A percentile compares a stretch with the other conserved stretches of the same genome.
Evolutionary conservation across 1,139 yeast species (phyloP).

Genomic region (Taiozyma sp.): DNA sequence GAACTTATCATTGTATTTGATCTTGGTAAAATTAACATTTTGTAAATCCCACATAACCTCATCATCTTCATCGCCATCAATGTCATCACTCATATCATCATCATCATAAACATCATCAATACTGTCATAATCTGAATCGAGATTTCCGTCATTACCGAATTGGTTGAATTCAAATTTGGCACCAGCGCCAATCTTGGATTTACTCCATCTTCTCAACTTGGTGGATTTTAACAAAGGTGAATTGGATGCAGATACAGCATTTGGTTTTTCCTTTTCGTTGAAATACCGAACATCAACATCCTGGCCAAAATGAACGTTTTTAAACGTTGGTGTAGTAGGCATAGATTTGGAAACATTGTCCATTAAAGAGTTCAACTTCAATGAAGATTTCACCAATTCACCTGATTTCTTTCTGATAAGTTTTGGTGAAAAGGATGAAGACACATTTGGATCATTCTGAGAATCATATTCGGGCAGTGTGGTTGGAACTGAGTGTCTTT

Average conservation of each 20-base stretch:
- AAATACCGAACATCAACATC: constrained; percentile 70
- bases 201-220: constrained; percentile 4
- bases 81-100: constrained; percentile 25
- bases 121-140: constrained; percentile 18
- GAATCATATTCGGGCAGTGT: not conserved
- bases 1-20: constrained; percentile 31
- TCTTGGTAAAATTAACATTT: constrained; percentile 40
- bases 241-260: constrained; percentile 64
- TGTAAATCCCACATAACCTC: constrained; percentile 45
- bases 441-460: not conserved
- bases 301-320: constrained; percentile 76
- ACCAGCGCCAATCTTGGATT: constrained; percentile 14
- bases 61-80: constrained; percentile 15
- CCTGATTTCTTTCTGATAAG: constrained; percentile 74
- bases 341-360: constrained; percentile 50
- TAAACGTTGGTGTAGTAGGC: constrained; percentile 71
- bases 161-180: constrained; percentile 19
- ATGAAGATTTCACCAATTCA: constrained; percentile 71
- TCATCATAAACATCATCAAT: constrained; percentile 18
- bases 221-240: constrained; percentile 45
- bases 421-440: constrained; percentile 10
- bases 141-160: not conserved
- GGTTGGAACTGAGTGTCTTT: constrained; percentile 14
- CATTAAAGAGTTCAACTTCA: constrained; percentile 46
- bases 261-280: constrained; percentile 65